phyloP scores from a whole-genome alignment of 2,329 filamentous ascomycete genomes.

The Gnomoniopsis sp. region DNA sequence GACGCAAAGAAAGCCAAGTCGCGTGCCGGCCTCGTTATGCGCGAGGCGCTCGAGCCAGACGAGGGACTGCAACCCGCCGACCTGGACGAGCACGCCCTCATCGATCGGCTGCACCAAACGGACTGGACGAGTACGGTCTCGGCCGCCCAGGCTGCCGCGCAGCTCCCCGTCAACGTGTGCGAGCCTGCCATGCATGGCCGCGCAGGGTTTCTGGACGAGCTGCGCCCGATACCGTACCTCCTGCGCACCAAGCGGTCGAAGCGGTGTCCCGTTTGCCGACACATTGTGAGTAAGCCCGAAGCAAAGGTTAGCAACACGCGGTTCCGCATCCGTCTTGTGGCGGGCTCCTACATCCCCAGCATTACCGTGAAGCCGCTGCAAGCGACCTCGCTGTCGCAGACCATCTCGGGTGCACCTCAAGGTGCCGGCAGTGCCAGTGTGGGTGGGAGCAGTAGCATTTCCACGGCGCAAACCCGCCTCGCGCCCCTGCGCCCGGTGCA shows the following conservation, averaged over 20 bases:
- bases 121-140: conserved; percentile 64
- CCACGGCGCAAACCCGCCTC: conserved; percentile 31
- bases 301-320: conserved; percentile 83
- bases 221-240: conserved; percentile 78
- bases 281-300: conserved; percentile 94
- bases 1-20: conserved; percentile 63
- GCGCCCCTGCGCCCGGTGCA: conserved; percentile 65
- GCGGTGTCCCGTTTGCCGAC: conserved; percentile 85
- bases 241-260: conserved; percentile 91
- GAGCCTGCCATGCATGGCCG: conserved; percentile 44
- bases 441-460: neutral
- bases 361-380: conserved; percentile 67
- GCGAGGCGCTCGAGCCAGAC: conserved; percentile 66
- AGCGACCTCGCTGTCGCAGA: conserved; percentile 23
- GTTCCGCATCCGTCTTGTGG: conserved; percentile 89
- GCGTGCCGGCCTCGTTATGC: conserved; percentile 66
- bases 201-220: conserved; percentile 63
- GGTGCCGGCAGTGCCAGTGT: conserved; percentile 13
- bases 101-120: conserved; percentile 54
- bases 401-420: conserved; percentile 13
- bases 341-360: conserved; percentile 81
- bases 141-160: conserved; percentile 43
- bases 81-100: conserved; percentile 58
- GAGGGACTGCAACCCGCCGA: conserved; percentile 69
- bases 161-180: conserved; percentile 30